These are phyloP conservation scores for Trichoderma sp. DNA, from an alignment of 2,329 filamentous ascomycete genomes.

Conservation along the genomic window DNA sequence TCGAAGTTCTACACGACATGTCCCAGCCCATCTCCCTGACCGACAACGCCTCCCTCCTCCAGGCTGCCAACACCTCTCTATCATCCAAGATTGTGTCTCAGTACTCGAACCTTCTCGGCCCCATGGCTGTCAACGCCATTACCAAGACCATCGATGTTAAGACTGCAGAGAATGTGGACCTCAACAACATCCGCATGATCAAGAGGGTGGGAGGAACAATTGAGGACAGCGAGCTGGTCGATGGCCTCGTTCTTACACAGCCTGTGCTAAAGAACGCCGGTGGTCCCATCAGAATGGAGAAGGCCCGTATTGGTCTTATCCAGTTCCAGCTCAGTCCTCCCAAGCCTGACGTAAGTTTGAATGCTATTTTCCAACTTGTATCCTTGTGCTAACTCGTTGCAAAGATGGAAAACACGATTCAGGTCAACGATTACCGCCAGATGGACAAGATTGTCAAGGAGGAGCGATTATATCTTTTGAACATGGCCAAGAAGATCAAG, in stretches of 20 bases:
- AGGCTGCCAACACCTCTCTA: constrained; percentile 94
- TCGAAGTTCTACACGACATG: constrained; percentile 90
- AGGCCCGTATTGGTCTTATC: constrained; percentile 93
- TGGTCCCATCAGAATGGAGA: constrained; percentile 90
- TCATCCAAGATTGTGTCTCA: constrained; percentile 99
- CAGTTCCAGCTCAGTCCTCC: constrained; percentile 98
- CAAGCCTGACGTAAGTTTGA: constrained; percentile 74
- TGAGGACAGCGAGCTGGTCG: constrained; percentile 95
- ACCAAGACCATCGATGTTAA: constrained; percentile 94
- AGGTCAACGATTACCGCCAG: constrained; percentile 98
- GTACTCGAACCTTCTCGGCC: constrained; percentile 90
- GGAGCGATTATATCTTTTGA: constrained; percentile 94
- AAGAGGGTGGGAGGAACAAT: constrained; percentile 98
- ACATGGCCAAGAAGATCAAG: constrained; percentile 99
- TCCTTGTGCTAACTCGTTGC: constrained; percentile 22
- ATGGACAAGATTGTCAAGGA: constrained; percentile 99
- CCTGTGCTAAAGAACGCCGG: constrained; percentile 90
- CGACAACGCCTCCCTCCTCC: constrained; percentile 86
- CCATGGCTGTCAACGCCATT: constrained; percentile 96
- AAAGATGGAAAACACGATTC: constrained; percentile 98
- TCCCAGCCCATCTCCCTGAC: constrained; percentile 86
- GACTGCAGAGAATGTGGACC: constrained; percentile 92
- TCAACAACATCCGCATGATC: constrained; percentile 93
- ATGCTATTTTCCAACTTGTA: too few species aligned
- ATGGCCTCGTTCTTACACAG: constrained; percentile 89